phyloP scores from a whole-genome alignment of 2,329 filamentous ascomycete species.

The Penicillium sp. region DNA sequence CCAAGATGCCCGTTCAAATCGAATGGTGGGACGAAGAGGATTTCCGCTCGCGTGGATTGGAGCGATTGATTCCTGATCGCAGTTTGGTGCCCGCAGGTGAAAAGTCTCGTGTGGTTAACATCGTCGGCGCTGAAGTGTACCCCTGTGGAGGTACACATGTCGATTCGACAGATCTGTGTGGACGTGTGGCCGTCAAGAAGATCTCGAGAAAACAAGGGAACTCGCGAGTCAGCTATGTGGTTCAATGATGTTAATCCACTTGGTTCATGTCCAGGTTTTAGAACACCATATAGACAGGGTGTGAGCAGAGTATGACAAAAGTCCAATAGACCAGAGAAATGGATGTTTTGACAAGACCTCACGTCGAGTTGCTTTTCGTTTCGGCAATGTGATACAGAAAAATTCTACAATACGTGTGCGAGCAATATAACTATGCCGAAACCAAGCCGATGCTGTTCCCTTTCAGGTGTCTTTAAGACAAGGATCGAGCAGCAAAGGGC shows the following conservation, averaged over 20 bases:
- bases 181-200: constrained; percentile 63
- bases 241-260: constrained; percentile 8
- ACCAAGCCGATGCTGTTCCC: neutral
- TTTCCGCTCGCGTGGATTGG: constrained; percentile 54
- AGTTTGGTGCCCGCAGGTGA: constrained; percentile 47
- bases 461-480: neutral
- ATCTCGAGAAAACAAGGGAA: constrained; percentile 63
- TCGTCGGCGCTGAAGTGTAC: constrained; percentile 66
- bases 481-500: neutral
- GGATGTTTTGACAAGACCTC: neutral
- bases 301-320: neutral
- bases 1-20: constrained; percentile 59
- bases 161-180: constrained; percentile 52
- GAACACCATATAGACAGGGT: neutral
- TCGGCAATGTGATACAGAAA: neutral
- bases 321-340: neutral
- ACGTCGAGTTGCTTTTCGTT: neutral
- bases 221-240: constrained; percentile 54
- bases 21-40: constrained; percentile 67
- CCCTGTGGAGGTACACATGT: constrained; percentile 76
- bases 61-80: constrained; percentile 55
- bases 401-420: neutral
- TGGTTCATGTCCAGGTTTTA: neutral
- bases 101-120: constrained; percentile 65
- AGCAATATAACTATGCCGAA: neutral